Conservation (phyloP, 192 early-diverging fungal genomes). For the Pilobolus umbonatus region DNA sequence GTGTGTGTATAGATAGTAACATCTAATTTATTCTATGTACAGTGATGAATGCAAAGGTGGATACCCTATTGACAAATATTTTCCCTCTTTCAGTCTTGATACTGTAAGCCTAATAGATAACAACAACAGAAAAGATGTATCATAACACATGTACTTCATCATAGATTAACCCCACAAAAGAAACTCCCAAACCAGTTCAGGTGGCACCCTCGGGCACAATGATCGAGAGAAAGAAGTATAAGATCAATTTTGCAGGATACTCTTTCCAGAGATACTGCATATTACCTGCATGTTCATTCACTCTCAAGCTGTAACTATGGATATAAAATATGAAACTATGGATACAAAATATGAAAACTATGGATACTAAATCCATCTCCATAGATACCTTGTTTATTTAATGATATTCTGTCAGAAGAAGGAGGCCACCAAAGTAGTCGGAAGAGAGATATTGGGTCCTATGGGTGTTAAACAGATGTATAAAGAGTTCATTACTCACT, state of each 20-base stretch:
- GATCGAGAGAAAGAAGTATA: slow-evolving; percentile 23
- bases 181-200: too few relatives aligned
- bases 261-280: slow-evolving; percentile 23
- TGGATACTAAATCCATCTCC: not conserved
- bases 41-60: slow-evolving; percentile 11
- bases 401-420: slow-evolving; percentile 27
- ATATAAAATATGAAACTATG: not conserved
- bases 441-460: slow-evolving; percentile 23
- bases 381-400: slow-evolving; percentile 29
- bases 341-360: not conserved
- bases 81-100: slow-evolving; percentile 17
- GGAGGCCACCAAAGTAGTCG: slow-evolving; percentile 25
- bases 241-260: slow-evolving; percentile 25
- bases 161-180: too few relatives aligned
- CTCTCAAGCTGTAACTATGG: slow-evolving; percentile 25
- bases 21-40: not conserved
- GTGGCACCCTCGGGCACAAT: too few relatives aligned
- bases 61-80: slow-evolving; percentile 22
- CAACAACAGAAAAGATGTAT: not conserved
- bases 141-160: too few relatives aligned
- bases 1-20: not conserved
- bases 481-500: slow-evolving; percentile 33
- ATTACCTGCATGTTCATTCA: slow-evolving; percentile 1
- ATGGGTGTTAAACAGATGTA: slow-evolving; percentile 42
- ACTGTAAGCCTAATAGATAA: slow-evolving; percentile 4